Evolutionary conservation across 371 early-diverging fungal genomes (phyloP).

Genomic region (Phascolomyces articulosus): DNA sequence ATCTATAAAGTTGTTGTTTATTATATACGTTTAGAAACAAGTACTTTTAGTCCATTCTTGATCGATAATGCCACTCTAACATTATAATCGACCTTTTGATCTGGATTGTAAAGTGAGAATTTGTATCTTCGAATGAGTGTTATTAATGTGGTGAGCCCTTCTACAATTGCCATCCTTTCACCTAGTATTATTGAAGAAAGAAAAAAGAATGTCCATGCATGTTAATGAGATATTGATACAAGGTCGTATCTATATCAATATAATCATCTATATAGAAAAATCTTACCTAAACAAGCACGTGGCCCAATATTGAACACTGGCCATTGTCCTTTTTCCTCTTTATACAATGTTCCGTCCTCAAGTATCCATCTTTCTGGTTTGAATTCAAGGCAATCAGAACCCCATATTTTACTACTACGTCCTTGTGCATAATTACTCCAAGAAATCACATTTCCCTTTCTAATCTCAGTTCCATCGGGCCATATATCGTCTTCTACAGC

Average conservation of each 20-base stretch:
- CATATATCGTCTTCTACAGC: slow-evolving; percentile 68
- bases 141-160: slow-evolving; percentile 40
- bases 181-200: too few relatives aligned
- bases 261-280: neutral
- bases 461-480: slow-evolving; percentile 70
- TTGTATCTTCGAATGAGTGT: slow-evolving; percentile 40
- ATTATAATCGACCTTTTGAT: slow-evolving; percentile 32
- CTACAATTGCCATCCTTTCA: slow-evolving; percentile 45
- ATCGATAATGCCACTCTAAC: slow-evolving; percentile 50
- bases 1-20: too few relatives aligned
- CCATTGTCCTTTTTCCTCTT: slow-evolving; percentile 45
- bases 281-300: slow-evolving; percentile 42
- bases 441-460: slow-evolving; percentile 53
- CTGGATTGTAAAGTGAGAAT: slow-evolving; percentile 37
- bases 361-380: slow-evolving; percentile 66
- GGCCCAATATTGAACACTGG: slow-evolving; percentile 72
- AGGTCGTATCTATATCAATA: too few relatives aligned
- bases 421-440: slow-evolving; percentile 59
- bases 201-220: too few relatives aligned
- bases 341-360: slow-evolving; percentile 32
- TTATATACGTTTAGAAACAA: slow-evolving; percentile 28
- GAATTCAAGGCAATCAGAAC: slow-evolving; percentile 58
- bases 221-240: too few relatives aligned
- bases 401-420: slow-evolving; percentile 59
- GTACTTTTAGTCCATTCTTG: slow-evolving; percentile 42